phyloP scores from a whole-genome alignment of 495 filamentous ascomycete species.

The Thozetella sp. region DNA sequence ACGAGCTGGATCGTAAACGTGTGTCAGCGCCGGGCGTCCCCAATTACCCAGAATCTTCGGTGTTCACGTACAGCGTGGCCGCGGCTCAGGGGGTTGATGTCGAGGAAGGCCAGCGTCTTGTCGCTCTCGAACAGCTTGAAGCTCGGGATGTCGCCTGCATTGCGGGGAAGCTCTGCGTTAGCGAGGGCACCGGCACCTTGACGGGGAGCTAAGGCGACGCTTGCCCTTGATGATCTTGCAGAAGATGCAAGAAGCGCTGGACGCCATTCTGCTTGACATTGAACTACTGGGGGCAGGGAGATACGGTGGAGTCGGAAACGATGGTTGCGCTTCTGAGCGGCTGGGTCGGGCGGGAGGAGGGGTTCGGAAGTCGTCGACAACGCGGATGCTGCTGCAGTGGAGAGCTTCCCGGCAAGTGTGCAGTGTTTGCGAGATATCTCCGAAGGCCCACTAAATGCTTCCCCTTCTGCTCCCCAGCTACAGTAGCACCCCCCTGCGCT shows the following conservation, averaged over 20 bases:
- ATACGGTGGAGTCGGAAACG: not conserved
- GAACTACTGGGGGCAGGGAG: not conserved
- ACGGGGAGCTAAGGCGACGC: slow-evolving; percentile 8
- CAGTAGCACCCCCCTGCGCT: too few species aligned
- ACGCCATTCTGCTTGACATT: slow-evolving; percentile 39
- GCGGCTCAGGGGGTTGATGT: slow-evolving; percentile 84
- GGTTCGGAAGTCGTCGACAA: not conserved
- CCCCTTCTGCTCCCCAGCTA: not conserved
- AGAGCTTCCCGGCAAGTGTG: not conserved
- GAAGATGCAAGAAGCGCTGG: slow-evolving; percentile 86
- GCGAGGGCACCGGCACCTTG: slow-evolving; percentile 10
- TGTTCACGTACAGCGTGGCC: slow-evolving; percentile 72
- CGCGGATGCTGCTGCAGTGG: not conserved
- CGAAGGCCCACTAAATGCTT: not conserved
- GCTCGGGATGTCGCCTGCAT: slow-evolving; percentile 84
- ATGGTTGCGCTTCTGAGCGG: not conserved
- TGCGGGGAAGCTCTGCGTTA: slow-evolving; percentile 13
- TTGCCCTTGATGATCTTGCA: slow-evolving; percentile 97
- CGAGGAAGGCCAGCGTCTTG: slow-evolving; percentile 93
- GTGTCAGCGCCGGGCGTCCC: not conserved
- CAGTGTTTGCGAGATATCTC: not conserved
- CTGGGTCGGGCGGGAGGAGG: not conserved
- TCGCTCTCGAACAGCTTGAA: slow-evolving; percentile 95
- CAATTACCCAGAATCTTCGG: not conserved
- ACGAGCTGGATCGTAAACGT: slow-evolving; percentile 64